Base-by-base conservation (phyloP, 768 basidiomycete species). In the Auriscalpium vulgare region DNA sequence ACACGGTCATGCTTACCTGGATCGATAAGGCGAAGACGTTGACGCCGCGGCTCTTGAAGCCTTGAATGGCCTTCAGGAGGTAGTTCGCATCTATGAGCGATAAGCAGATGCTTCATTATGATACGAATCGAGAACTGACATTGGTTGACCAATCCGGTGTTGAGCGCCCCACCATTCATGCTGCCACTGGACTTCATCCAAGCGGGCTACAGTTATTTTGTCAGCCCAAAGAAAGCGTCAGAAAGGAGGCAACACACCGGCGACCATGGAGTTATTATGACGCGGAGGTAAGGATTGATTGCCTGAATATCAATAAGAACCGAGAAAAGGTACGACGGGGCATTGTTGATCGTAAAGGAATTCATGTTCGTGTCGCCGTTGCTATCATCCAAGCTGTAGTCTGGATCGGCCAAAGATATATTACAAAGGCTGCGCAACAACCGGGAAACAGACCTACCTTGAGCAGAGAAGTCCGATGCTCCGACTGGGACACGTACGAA, bases 171-270 rank as follows among this genome's bases (percentile, higher is more conserved):
- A 2, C 85, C 85, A 29, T 79, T 72, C 83, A 85, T 84, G 0
- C 78, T 76, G 3, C 73, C 74, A 54, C 75, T 78, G 40, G 68
- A 71, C 66, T 88, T 88, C 84, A 86, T 85, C 85, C 85, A 88
- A 1, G 71, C 83, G 10, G 85, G 85, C 84, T 51, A 29, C 38
- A 51, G 29, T 1, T n/a, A 51, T 4, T 4, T 9, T 4, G 52
- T 48, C 19, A 66, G 21, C 17, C n/a, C 16, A 16, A 13, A n/a
- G 3, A 36, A 8, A 16, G 11, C 17, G 29, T 34, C 10, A 2
- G 34, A 29, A 69, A 76, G 60, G 63, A 84, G 83, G 1, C 2
- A 34, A 29, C 48, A 34, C n/a, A 51, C 50, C 16, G 84, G 83
- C 23, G 83, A 84, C 85, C 85, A 88, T 9, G 85, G 82, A n/a